Evolutionary conservation across 768 basidiomycete genomes (phyloP).

Genomic region (Lactarius akahatsu): DNA sequence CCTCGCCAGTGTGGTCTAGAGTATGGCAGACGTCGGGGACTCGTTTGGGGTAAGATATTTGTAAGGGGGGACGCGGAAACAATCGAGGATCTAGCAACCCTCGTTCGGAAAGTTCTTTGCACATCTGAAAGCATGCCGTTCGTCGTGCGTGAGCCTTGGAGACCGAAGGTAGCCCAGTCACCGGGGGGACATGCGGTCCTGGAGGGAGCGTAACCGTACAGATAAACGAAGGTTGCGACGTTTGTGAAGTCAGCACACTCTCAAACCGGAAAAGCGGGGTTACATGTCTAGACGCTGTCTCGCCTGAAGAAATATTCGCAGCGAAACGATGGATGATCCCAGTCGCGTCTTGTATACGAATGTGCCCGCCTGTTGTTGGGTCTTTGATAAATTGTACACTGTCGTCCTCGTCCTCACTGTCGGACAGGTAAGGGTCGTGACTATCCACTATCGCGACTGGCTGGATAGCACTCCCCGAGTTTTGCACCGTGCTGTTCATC

Average conservation of each 20-base stretch:
- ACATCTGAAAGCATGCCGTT: conserved; percentile 57
- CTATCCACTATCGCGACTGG: conserved; percentile 44
- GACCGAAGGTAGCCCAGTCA: conserved; percentile 47
- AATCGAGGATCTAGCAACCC: conserved; percentile 51
- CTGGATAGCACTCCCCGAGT: conserved; percentile 44
- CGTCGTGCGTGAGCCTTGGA: conserved; percentile 57
- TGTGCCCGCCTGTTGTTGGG: conserved; percentile 57
- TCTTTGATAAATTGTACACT: conserved; percentile 50
- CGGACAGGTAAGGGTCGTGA: conserved; percentile 46
- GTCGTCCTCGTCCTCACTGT: conserved; percentile 50
- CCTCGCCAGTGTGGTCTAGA: conserved; percentile 21
- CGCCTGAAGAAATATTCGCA: conserved; percentile 26
- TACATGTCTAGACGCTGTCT: background rate
- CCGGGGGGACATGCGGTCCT: conserved; percentile 41
- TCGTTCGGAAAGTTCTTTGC: conserved; percentile 46
- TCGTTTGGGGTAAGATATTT: conserved; percentile 28
- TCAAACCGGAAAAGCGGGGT: conserved; percentile 38
- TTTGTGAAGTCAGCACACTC: conserved; percentile 38
- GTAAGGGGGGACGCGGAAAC: conserved; percentile 33
- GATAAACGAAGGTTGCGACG: conserved; percentile 36
- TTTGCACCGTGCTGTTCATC: conserved; percentile 47
- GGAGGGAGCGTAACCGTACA: conserved; percentile 53
- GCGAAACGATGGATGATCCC: conserved; percentile 55
- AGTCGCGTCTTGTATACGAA: conserved; percentile 59
- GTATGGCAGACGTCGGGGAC: conserved; percentile 21